Evolutionary conservation across 23 red algal genomes (phyloP).

Genomic region (Chondrus crispus): DNA sequence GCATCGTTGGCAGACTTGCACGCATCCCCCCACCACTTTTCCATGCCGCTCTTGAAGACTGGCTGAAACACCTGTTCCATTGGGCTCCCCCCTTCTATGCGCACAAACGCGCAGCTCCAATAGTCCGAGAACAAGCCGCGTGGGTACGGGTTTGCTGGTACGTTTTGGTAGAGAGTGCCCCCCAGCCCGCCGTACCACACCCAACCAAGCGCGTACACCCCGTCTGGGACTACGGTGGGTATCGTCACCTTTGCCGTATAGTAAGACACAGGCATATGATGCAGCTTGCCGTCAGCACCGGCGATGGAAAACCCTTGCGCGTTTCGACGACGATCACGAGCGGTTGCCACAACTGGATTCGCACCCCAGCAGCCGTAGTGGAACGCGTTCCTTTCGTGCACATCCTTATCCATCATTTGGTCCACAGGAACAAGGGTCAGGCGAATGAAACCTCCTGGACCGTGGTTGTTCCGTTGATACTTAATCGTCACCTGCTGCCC

Average conservation of each 20-base stretch:
- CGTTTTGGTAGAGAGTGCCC: background rate
- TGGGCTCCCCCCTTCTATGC: slow-evolving; percentile 3
- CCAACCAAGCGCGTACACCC: slow-evolving; percentile 40
- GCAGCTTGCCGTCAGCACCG: slow-evolving; percentile 24
- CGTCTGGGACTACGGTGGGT: slow-evolving; percentile 38
- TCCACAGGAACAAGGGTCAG: slow-evolving; percentile 2
- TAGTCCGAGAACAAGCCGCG: slow-evolving; percentile 45
- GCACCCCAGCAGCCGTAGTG: slow-evolving; percentile 46
- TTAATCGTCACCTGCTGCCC: background rate
- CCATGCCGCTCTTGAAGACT: slow-evolving; percentile 46
- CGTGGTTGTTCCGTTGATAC: slow-evolving; percentile 17
- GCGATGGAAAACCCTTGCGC: slow-evolving; percentile 23
- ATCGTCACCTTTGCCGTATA: slow-evolving; percentile 40
- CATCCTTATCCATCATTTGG: background rate
- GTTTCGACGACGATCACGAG: background rate
- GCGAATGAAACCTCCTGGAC: slow-evolving; percentile 7
- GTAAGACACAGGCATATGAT: slow-evolving; percentile 7
- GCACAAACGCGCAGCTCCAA: slow-evolving; percentile 53
- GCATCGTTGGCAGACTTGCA: slow-evolving; percentile 53
- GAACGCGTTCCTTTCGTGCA: background rate
- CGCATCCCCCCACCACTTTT: slow-evolving; percentile 2
- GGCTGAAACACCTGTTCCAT: background rate
- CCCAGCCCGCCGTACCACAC: slow-evolving; percentile 55
- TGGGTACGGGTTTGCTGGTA: background rate
- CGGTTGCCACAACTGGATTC: background rate